phyloP scores from a whole-genome alignment of 2,329 filamentous ascomycete species.

The Cucurbitaria berberidis region DNA sequence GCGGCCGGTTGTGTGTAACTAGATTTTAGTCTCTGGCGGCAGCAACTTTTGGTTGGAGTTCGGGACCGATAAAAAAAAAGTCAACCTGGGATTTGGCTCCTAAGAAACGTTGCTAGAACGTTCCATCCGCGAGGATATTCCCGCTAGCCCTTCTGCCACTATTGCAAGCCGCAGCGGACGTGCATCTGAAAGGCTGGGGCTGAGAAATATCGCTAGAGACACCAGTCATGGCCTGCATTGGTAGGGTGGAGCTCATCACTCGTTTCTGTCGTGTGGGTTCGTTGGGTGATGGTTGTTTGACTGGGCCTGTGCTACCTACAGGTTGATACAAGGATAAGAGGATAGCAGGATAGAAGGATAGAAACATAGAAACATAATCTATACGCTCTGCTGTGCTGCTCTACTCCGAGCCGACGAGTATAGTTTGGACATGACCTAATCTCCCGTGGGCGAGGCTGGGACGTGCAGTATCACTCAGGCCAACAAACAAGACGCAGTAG shows the following conservation, averaged over 20 bases:
- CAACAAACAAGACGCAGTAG: slow-evolving; percentile 28
- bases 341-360: no score
- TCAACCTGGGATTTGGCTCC: slow-evolving; percentile 23
- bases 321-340: no score
- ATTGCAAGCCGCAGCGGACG: slow-evolving; percentile 27
- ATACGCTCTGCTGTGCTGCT: no score
- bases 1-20: slow-evolving; percentile 36
- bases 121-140: slow-evolving; percentile 33
- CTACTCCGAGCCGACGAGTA: no score
- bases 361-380: no score
- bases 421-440: slow-evolving; percentile 21
- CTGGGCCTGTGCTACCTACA: neutral
- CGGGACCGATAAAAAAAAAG: slow-evolving; percentile 37
- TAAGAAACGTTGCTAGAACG: slow-evolving; percentile 40
- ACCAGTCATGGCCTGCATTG: slow-evolving; percentile 15
- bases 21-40: slow-evolving; percentile 36
- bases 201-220: slow-evolving; percentile 8
- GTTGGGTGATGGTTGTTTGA: no score
- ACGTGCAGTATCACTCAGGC: slow-evolving; percentile 30
- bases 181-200: slow-evolving; percentile 32
- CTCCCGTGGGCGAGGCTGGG: slow-evolving; percentile 32
- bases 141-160: slow-evolving; percentile 24
- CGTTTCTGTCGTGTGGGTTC: no score
- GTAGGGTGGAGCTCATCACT: no score
- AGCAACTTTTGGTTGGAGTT: slow-evolving; percentile 38